Base-by-base conservation (phyloP, 2,329 filamentous ascomycete species). In the Xylariaceae sp. region DNA sequence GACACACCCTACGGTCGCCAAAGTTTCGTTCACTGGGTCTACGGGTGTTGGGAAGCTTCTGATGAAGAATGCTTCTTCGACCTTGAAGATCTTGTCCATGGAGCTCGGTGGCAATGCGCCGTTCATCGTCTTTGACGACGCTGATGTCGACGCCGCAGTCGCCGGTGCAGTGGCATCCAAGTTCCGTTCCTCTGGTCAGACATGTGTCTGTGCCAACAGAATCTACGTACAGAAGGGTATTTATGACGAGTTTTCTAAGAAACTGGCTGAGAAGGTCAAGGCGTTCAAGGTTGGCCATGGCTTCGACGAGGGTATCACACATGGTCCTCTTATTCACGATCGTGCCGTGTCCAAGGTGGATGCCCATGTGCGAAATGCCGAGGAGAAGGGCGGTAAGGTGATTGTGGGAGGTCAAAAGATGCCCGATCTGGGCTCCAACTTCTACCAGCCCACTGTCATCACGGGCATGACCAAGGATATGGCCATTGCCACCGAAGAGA, bases 41-140 rank as follows among this genome's bases (percentile, higher is more conserved):
- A 87, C 83, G 1, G 70, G 65, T 40, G 82, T 87, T 35, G 83
- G 83, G 31, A 86, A 85, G 67, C 75, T 86, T 6, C 81, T 99
- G 47, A 96, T 96, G 90, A 87, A 88, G 74, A 91, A 96, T 70
- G 86, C 87, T 11, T 82, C 90, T 0, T 79, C 81, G 38, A 96
- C 90, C 0, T 73, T 96, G 59, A 97, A 97, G 79, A 80, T 83
- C 58, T 67, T 85, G 38, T 94, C 89, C 0, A 87, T 96, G 68
- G 92, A 97, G 68, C 85, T 97, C 1, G 92, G 92, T 47, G 94
- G 92, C 42, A 97, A 97, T 67, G 89, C 92, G 0, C 92, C 92
- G 1, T 95, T 96, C 67, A 96, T 97, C 58, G 90, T 97, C 32
- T 97, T 97, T 64, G 90, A 97, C 63, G 92, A 97, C 63, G 89